Base-by-base conservation (phyloP, 2,329 filamentous ascomycete genomes). In the Nectriaceae sp. region DNA sequence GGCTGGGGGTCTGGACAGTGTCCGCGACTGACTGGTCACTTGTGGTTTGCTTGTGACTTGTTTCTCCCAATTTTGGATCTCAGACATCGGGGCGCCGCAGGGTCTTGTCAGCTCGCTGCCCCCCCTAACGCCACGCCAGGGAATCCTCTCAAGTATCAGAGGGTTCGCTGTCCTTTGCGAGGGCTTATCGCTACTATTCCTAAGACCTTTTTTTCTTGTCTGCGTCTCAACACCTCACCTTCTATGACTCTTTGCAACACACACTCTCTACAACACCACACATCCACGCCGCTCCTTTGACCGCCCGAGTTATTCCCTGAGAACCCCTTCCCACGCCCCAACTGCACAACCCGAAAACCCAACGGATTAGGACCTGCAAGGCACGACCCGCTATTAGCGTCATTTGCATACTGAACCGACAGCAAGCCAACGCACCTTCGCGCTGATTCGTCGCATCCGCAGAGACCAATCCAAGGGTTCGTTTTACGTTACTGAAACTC, bases 401-500 rank as follows among this genome's bases (percentile, higher is more conserved):
- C 48, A 33, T 52, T 43, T 48, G 40, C 50, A 47, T 40, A 45
- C 19, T 38, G 24, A 29, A 16, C 33, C 33, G 16, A 6, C 33
- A n/a, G 24, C 6, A 10, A 36, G 10, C 19, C 37, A 21, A 20
- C 37, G 21, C 13, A 5, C 37, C 37, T 18, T 21, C 8, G 33
- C n/a, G 16, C 37, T 39, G 37, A 39, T 39, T 39, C 37, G 37
- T 18, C 19, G 19, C 37, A 20, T 21, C 19, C 11, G 5, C 37
- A 52, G 35, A 40, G 46, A 53, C 60, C 60, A 62, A 62, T 62
- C 60, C 59, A 54, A 53, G 50, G 42, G 46, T 55, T 62, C 44
- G 40, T 43, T 61, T 62, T 62, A 62, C 60, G 60, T 42, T 60
- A 62, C 53, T 51, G 47, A 53, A 57, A 63, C 53, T 50, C 56